phyloP scores from a whole-genome alignment of 306 rosid species.

The Pterocarpus macrocarpus region DNA sequence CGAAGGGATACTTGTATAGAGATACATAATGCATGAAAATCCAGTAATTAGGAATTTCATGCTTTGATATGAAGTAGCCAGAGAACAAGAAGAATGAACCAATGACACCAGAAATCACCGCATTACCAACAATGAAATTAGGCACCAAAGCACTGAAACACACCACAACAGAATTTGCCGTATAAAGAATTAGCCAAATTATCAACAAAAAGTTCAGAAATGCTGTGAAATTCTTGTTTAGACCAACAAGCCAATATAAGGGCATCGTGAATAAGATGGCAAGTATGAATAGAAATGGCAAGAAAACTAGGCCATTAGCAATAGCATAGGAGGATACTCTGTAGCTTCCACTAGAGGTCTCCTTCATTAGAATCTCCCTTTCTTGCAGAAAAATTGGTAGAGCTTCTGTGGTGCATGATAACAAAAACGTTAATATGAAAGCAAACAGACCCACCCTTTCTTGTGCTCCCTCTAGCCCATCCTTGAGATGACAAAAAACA shows the following conservation, averaged over 20 bases:
- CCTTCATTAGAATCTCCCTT: slow-evolving; percentile 82
- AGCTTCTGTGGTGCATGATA: slow-evolving; percentile 78
- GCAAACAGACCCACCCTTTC: slow-evolving; percentile 88
- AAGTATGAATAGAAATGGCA: slow-evolving; percentile 79
- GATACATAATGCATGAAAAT: slow-evolving; percentile 84
- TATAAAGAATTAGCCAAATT: slow-evolving; percentile 80
- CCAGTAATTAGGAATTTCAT: slow-evolving; percentile 75
- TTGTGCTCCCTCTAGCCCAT: slow-evolving; percentile 65
- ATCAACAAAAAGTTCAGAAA: slow-evolving; percentile 69
- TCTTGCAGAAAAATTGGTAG: slow-evolving; percentile 81
- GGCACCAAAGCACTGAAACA: slow-evolving; percentile 89
- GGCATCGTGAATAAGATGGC: slow-evolving; percentile 77
- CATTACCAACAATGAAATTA: slow-evolving; percentile 84
- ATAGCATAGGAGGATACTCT: slow-evolving; percentile 81
- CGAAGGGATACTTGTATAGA: slow-evolving; percentile 80
- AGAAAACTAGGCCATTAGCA: slow-evolving; percentile 77
- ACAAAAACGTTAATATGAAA: slow-evolving; percentile 67
- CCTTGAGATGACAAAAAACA: slow-evolving; percentile 70
- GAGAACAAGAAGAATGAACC: slow-evolving; percentile 87
- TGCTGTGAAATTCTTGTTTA: slow-evolving; percentile 69
- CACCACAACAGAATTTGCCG: slow-evolving; percentile 83
- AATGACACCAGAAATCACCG: slow-evolving; percentile 76
- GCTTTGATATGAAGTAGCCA: slow-evolving; percentile 81
- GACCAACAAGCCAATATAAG: slow-evolving; percentile 79
- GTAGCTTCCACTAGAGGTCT: slow-evolving; percentile 83